Conservation (phyloP, 2,329 filamentous ascomycete species). For the Teratosphaeria destructans region DNA sequence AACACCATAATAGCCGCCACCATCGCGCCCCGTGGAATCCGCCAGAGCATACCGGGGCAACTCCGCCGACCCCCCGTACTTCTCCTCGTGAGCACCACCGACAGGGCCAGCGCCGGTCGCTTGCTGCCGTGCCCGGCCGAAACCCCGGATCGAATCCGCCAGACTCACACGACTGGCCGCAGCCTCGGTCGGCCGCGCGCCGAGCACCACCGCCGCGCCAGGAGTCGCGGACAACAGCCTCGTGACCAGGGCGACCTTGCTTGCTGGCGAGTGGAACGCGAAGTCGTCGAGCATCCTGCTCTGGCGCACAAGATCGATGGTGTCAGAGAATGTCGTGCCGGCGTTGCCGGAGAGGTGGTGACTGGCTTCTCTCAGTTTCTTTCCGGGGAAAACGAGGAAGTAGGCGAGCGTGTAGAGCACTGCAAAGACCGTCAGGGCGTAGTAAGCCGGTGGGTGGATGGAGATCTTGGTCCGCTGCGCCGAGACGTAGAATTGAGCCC, state of each 20-base stretch:
- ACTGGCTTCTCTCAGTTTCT: slow-evolving; percentile 44
- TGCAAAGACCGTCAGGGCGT: slow-evolving; percentile 62
- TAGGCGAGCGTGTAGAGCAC: slow-evolving; percentile 57
- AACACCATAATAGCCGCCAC: slow-evolving; percentile 49
- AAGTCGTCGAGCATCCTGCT: slow-evolving; percentile 62
- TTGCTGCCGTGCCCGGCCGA: slow-evolving; percentile 19
- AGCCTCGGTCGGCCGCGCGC: slow-evolving; percentile 6
- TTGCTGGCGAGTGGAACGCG: slow-evolving; percentile 58
- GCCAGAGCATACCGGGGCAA: slow-evolving; percentile 45
- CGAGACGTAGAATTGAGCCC: slow-evolving; percentile 52
- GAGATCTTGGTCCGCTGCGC: slow-evolving; percentile 51
- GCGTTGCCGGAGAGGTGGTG: slow-evolving; percentile 45
- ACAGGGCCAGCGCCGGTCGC: slow-evolving; percentile 4
- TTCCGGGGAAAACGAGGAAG: slow-evolving; percentile 57
- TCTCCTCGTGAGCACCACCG: slow-evolving; percentile 2
- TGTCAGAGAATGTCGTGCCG: slow-evolving; percentile 61
- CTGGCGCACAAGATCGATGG: slow-evolving; percentile 67
- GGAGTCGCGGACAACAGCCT: slow-evolving; percentile 49
- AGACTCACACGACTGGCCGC: slow-evolving; percentile 18
- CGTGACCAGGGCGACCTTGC: slow-evolving; percentile 58
- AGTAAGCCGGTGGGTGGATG: slow-evolving; percentile 61
- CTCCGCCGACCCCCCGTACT: slow-evolving; percentile 20
- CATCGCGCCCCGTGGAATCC: slow-evolving; percentile 47
- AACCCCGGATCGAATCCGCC: slow-evolving; percentile 24
- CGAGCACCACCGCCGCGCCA: slow-evolving; percentile 15